A percentile compares a stretch with the other conserved stretches of the same genome.
phyloP scores from a whole-genome alignment of 352 stramenopile species.

The Phytophthora agathidicida region DNA sequence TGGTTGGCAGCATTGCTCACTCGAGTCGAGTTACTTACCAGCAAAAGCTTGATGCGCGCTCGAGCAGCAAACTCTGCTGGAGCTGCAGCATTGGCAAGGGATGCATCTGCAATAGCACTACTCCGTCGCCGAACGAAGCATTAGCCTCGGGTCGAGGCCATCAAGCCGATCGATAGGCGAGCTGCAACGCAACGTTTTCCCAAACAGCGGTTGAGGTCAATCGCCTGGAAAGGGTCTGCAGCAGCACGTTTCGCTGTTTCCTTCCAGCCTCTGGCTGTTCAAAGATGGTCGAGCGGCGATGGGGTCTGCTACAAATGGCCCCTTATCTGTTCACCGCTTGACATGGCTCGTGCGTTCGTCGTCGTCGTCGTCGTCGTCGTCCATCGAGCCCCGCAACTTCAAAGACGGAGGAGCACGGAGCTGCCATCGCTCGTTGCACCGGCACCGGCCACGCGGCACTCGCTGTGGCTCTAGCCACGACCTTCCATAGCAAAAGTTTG shows the following conservation, averaged over 20 bases:
- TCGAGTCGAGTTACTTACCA: conserved; percentile 7
- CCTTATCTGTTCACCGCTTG: conserved; percentile 21
- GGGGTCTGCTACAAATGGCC: conserved; percentile 14
- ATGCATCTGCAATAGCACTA: neutral
- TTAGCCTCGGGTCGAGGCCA: neutral
- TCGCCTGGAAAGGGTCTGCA: conserved; percentile 13
- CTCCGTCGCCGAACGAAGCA: neutral
- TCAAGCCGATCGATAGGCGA: conserved; percentile 5
- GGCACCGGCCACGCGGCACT: conserved; percentile 5
- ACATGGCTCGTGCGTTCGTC: conserved; percentile 15
- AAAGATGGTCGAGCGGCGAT: conserved; percentile 8
- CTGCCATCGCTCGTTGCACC: neutral
- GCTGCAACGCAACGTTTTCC: conserved; percentile 8
- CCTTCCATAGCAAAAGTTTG: conserved; percentile 2
- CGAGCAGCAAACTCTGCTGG: neutral
- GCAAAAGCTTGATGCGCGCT: conserved; percentile 9
- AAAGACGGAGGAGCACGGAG: conserved; percentile 6
- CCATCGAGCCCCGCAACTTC: conserved; percentile 19
- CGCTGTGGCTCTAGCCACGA: neutral
- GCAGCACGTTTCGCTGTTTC: conserved; percentile 20
- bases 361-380: conserved; percentile 8
- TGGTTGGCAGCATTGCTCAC: neutral
- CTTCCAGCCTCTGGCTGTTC: conserved; percentile 1
- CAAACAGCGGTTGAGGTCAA: conserved; percentile 9
- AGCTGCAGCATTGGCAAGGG: neutral